Conservation (phyloP, 2,329 filamentous ascomycete genomes). For the Penicillium sp. region DNA sequence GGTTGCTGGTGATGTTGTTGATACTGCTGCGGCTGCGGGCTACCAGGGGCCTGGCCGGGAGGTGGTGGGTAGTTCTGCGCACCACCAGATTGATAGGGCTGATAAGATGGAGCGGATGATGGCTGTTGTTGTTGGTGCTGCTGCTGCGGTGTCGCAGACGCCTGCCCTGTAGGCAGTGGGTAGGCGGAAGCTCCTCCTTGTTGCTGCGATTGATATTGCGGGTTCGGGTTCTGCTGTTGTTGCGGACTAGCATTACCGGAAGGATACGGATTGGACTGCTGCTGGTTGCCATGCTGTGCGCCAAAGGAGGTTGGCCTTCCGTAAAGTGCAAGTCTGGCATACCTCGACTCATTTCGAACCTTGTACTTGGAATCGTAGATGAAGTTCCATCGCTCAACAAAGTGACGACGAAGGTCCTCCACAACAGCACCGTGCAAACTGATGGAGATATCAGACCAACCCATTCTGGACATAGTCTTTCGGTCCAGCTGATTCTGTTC, state of each 20-base stretch:
- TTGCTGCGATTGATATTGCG: slow-evolving; percentile 16
- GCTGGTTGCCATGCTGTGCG: slow-evolving; percentile 17
- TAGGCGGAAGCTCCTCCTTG: slow-evolving; percentile 7
- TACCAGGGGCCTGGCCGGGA: slow-evolving; percentile 6
- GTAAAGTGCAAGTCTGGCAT: slow-evolving; percentile 40
- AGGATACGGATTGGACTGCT: slow-evolving; percentile 10
- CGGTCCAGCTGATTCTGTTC: slow-evolving; percentile 84
- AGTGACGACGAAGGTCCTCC: slow-evolving; percentile 72
- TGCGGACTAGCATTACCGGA: slow-evolving; percentile 16
- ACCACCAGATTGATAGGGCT: slow-evolving; percentile 4
- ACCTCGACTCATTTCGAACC: slow-evolving; percentile 53
- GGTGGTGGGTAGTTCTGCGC: slow-evolving; percentile 2
- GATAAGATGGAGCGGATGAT: slow-evolving; percentile 1
- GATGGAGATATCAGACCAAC: slow-evolving; percentile 84
- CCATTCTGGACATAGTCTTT: slow-evolving; percentile 78
- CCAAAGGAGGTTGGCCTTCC: slow-evolving; percentile 29
- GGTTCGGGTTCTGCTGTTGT: slow-evolving; percentile 9
- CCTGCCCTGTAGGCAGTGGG: slow-evolving; percentile 8
- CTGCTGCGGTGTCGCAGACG: slow-evolving; percentile 9
- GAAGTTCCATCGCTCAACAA: slow-evolving; percentile 87
- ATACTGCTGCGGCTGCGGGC: slow-evolving; percentile 4
- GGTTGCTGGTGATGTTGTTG: slow-evolving; percentile 12
- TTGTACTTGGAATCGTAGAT: slow-evolving; percentile 81
- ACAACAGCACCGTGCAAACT: slow-evolving; percentile 73
- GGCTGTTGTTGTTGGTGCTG: slow-evolving; percentile 10